These are phyloP conservation scores for Daldinia caldariorum DNA, from an alignment of 495 filamentous ascomycete genomes.

Conservation along the genomic window DNA sequence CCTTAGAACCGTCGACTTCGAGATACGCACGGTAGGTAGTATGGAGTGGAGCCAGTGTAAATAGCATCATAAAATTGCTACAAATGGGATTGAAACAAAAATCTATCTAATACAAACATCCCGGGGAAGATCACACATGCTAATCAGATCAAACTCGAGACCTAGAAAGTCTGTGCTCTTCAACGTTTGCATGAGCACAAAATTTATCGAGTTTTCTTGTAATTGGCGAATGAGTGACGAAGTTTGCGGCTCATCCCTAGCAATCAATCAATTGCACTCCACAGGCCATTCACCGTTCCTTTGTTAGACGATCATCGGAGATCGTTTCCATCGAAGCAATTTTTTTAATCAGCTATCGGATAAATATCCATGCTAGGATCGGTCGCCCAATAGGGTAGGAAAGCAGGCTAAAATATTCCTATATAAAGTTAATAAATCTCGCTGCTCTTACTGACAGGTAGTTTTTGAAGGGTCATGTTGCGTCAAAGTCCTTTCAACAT, in stretches of 20 bases:
- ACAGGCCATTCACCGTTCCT: constrained; percentile 18
- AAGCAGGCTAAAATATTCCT: constrained; percentile 17
- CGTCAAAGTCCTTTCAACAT: constrained; percentile 6
- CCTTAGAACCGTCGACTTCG: not conserved
- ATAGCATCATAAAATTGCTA: not conserved
- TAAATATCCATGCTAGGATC: constrained; percentile 34
- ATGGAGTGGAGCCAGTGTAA: not conserved
- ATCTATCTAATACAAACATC: not conserved
- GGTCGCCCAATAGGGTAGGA: constrained; percentile 24
- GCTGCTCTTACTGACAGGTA: constrained; percentile 4
- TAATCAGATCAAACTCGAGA: not conserved
- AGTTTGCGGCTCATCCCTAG: constrained; percentile 21
- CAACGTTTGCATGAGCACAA: constrained; percentile 1
- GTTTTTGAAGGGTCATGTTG: not conserved
- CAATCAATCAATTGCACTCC: constrained; percentile 9
- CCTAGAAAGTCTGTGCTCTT: not conserved
- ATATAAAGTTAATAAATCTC: constrained; percentile 23
- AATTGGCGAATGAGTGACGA: constrained; percentile 19
- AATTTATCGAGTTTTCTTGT: constrained; percentile 19
- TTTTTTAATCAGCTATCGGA: constrained; percentile 25
- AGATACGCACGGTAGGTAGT: not conserved
- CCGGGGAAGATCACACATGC: not conserved
- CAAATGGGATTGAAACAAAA: not conserved
- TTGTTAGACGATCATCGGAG: constrained; percentile 22
- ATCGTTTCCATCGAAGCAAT: constrained; percentile 7